Percentiles rank a stretch among this genome's conserved stretches.
Evolutionary conservation across 176 grass and related monocot genomes (phyloP).

Genomic region (Aegilops sharonensis): DNA sequence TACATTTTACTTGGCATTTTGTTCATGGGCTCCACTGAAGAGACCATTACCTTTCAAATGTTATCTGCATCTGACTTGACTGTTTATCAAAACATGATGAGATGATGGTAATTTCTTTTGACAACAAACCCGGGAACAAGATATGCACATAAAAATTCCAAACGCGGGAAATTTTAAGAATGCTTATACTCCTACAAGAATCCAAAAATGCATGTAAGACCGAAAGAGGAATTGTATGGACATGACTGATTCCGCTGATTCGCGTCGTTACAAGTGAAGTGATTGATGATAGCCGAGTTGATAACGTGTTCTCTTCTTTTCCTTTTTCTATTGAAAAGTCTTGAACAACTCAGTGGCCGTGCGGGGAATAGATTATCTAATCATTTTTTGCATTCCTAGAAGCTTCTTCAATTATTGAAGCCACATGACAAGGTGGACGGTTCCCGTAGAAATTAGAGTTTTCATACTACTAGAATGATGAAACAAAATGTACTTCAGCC

Average conservation of each 20-base stretch:
- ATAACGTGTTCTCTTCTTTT: no score
- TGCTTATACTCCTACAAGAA: neutral
- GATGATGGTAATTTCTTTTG: no score
- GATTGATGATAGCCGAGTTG: no score
- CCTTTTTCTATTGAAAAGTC: neutral
- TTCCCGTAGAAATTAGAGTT: neutral
- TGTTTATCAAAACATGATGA: no score
- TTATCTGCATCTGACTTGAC: neutral
- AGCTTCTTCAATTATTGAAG: constrained; percentile 5
- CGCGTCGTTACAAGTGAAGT: no score
- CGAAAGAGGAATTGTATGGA: neutral
- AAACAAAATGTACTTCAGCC: neutral
- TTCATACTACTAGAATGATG: neutral
- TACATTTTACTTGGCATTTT: neutral
- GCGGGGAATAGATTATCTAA: neutral
- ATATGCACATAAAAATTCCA: no score
- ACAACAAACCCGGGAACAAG: no score
- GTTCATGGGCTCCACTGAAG: neutral
- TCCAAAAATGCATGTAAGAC: neutral
- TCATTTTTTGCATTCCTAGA: neutral
- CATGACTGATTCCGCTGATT: neutral
- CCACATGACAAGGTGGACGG: neutral
- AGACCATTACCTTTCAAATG: neutral
- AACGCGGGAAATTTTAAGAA: no score
- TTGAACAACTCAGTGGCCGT: neutral